Evolutionary conservation across 192 early-diverging fungal species (phyloP).

Genomic region (Dimargaris cristalligena): DNA sequence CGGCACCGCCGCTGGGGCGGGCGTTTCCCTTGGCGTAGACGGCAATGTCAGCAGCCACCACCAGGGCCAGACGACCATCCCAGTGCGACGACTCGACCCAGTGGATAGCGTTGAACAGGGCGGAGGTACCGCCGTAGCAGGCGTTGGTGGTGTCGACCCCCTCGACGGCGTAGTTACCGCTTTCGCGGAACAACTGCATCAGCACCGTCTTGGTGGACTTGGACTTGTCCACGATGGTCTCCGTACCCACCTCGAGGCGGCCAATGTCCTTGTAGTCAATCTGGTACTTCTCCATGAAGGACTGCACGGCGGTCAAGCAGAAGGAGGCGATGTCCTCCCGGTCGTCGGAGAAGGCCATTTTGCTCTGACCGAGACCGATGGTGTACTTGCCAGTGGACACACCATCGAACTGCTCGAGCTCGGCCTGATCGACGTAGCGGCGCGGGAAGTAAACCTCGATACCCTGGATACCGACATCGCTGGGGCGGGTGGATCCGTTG

Average conservation of each 20-base stretch:
- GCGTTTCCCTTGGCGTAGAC: slow-evolving; percentile 84
- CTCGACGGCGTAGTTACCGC: slow-evolving; percentile 84
- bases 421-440: slow-evolving; percentile 40
- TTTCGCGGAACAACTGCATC: slow-evolving; percentile 86
- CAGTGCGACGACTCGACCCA: slow-evolving; percentile 89
- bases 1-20: slow-evolving; percentile 86
- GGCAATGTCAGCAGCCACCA: slow-evolving; percentile 90
- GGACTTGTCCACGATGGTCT: slow-evolving; percentile 98
- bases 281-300: slow-evolving; percentile 84
- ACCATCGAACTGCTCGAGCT: slow-evolving; percentile 73
- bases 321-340: slow-evolving; percentile 47
- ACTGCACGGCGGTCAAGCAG: slow-evolving; percentile 57
- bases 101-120: slow-evolving; percentile 93
- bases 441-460: slow-evolving; percentile 52
- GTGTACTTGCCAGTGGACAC: slow-evolving; percentile 95
- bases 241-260: slow-evolving; percentile 92
- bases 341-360: slow-evolving; percentile 93
- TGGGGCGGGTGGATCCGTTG: slow-evolving; percentile 20
- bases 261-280: slow-evolving; percentile 76
- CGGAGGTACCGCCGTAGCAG: slow-evolving; percentile 95
- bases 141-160: slow-evolving; percentile 98
- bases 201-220: slow-evolving; percentile 94
- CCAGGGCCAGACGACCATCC: slow-evolving; percentile 84
- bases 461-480: slow-evolving; percentile 44
- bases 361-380: slow-evolving; percentile 88